Conservation (phyloP, 352 stramenopile species). For the Globisporangium emineosum region DNA sequence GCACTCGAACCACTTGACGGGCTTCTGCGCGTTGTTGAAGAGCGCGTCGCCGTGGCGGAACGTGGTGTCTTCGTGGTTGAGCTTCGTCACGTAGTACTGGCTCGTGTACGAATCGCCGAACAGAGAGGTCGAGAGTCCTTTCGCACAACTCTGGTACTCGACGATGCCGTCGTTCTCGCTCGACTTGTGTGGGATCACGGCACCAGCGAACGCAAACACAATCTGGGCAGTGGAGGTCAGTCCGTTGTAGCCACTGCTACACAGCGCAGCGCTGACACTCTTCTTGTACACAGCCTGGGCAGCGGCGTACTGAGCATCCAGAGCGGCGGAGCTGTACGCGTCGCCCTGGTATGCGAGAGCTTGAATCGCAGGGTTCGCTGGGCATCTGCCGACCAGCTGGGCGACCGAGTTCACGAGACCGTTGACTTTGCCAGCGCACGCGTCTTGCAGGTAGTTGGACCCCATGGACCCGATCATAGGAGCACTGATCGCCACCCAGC, state of each 20-base stretch:
- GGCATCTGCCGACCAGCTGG: slow-evolving; percentile 32
- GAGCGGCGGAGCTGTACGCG: slow-evolving; percentile 11
- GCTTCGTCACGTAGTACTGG: slow-evolving; percentile 47
- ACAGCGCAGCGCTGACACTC: slow-evolving; percentile 35
- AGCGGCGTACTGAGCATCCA: slow-evolving; percentile 26
- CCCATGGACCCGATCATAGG: slow-evolving; percentile 44
- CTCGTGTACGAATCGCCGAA: slow-evolving; percentile 39
- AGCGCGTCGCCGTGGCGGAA: slow-evolving; percentile 56
- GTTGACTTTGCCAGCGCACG: slow-evolving; percentile 27
- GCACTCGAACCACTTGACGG: slow-evolving; percentile 71
- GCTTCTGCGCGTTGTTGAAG: slow-evolving; percentile 43
- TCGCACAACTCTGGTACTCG: slow-evolving; percentile 52
- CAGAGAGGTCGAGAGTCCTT: slow-evolving; percentile 18
- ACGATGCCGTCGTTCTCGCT: slow-evolving; percentile 28
- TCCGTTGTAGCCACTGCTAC: slow-evolving; percentile 33
- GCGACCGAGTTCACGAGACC: slow-evolving; percentile 25
- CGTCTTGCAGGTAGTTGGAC: slow-evolving; percentile 32
- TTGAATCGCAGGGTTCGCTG: slow-evolving; percentile 17
- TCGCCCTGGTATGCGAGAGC: slow-evolving; percentile 39
- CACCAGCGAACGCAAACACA: too few species aligned
- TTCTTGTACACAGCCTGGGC: slow-evolving; percentile 28
- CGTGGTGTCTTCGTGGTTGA: slow-evolving; percentile 62
- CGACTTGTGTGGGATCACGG: too few species aligned
- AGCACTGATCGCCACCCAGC: slow-evolving; percentile 37
- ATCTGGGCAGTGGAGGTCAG: slow-evolving; percentile 35